Base-by-base conservation (phyloP, 2,329 filamentous ascomycete species). In the Rasamsonia emersonii region DNA sequence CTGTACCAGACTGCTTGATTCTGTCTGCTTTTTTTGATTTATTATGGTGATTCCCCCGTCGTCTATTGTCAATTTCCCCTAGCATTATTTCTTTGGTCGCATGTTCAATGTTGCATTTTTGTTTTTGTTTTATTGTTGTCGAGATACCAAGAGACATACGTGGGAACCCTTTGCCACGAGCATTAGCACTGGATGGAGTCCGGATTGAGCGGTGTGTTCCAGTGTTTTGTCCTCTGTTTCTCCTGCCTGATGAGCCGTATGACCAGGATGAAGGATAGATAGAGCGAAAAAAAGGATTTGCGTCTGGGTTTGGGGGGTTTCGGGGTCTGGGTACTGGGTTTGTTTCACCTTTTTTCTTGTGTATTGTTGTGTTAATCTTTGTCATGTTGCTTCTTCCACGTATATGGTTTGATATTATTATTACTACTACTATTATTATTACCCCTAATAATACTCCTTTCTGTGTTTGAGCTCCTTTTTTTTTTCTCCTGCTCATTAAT, bases 211-310 rank as follows among this genome's bases (percentile, higher is more conserved):
- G n/a, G n/a, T 16, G 36, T 18, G 32, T 24, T 33, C 33, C 27
- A 24, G 36, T 39, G 32, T 38, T 36, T 44, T 24, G 33, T 14
- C 31, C 28, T 38, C 24, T 30, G 32, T 37, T 29, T 34, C 32
- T 19, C 29, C 18, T 30, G 33, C 24, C 26, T 40, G 36, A 40
- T 42, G 37, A 42, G 39, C 27, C 30, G 40, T 33, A 48, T 38
- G 45, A 46, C 41, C 36, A 42, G 41, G 40, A 47, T 38, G 44
- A 48, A 47, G 41, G 42, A 49, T 42, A 36, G 28, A 39, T 38
- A 40, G 41, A 49, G 45, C 33, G 38, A 41, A 35, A 41, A 41
- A 46, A 44, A 32, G n/a, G 43, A 35, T 41, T 42, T 32, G 39
- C 36, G 42, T 40, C 41, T 47, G 35, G 44, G 42, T 40, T 36